phyloP scores from a whole-genome alignment of 2,329 filamentous ascomycete species.

The Hypocrella siamensis region DNA sequence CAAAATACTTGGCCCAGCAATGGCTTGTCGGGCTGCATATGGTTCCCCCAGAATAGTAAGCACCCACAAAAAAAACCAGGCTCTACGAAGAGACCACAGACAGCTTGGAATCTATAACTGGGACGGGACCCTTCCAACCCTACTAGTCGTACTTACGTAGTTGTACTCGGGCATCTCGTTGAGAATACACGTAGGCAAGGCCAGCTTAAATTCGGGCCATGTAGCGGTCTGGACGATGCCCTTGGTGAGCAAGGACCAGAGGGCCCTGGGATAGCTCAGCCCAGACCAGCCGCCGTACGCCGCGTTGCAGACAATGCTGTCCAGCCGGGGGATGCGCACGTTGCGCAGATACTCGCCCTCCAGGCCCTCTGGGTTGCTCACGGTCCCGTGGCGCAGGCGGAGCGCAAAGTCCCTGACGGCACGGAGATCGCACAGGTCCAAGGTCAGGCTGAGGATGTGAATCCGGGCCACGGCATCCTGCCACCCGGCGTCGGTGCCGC shows the following conservation, averaged over 20 bases:
- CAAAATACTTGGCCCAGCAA: conserved; percentile 70
- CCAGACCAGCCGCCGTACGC: conserved; percentile 77
- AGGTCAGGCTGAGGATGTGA: conserved; percentile 40
- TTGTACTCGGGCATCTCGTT: conserved; percentile 19
- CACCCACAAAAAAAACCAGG: neutral
- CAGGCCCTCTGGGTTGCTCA: conserved; percentile 27
- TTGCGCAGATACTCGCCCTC: conserved; percentile 21
- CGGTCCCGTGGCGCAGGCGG: conserved; percentile 24
- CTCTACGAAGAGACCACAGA: no score
- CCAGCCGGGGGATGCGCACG: conserved; percentile 51
- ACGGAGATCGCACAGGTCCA: conserved; percentile 44
- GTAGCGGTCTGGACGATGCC: conserved; percentile 55
- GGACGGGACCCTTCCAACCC: no score
- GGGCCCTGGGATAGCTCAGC: conserved; percentile 50
- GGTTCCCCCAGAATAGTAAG: neutral
- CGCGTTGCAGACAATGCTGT: conserved; percentile 72
- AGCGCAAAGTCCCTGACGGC: conserved; percentile 33
- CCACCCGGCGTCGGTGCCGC: conserved; percentile 16
- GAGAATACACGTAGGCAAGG: conserved; percentile 29
- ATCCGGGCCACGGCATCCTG: conserved; percentile 31
- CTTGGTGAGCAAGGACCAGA: conserved; percentile 34
- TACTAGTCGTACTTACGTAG: conserved; percentile 21
- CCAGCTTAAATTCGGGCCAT: conserved; percentile 64
- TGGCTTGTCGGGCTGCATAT: conserved; percentile 33
- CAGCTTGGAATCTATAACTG: no score